Evolutionary conservation across 1,284 basidiomycete species (phyloP), one percentile per base, ranked within the genome.

Genomic region (Rhodotorula sp.): DNA sequence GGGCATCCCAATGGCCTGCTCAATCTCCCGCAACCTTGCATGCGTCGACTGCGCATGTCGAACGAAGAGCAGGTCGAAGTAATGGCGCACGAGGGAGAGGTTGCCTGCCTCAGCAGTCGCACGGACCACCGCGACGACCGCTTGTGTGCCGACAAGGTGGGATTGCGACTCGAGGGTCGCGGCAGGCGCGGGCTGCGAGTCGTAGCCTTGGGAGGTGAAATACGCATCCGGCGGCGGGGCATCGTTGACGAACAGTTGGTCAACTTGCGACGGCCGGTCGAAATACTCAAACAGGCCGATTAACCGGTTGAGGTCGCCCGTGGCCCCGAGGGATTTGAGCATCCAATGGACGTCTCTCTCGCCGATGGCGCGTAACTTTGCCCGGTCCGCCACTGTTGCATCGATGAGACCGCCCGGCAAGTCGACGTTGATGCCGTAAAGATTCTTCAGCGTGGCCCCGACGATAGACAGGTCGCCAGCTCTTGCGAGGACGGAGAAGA

Each of bases 271-370:
- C 39, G 71, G 65, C 27, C 54, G 48, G 65, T 73, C 74, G 32
- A 73, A 73, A 17, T 66, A 63, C 56, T 75, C 74, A 46, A 73
- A 71, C 15, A 67, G 44, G 55, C 68, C 62, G 19, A 75, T 65
- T 69, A 75, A 71, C 27, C 49, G 30, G 36, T 66, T 58, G 6
- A 75, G 57, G 49, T 73, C 71, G 57, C 68, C 51, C 29, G 57
- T 39, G 24, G 68, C 68, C 0, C 65, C 66, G 29, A 73, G 46
- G 24, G 66, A 59, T 24, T 69, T 67, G 39, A 75, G 62, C 47
- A 71, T 57, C 62, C 67, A 67, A 36, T 30, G 30, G 9, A 75
- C 54, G 51, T 73, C 66, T 24, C 51, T 27, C 46, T 73, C 67
- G n/a, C 69, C 67, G 27, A 75, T 55, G 17, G 39, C 22, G 36